phyloP scores from a whole-genome alignment of 2,329 filamentous ascomycete species.

The Sporothrix phasma region DNA sequence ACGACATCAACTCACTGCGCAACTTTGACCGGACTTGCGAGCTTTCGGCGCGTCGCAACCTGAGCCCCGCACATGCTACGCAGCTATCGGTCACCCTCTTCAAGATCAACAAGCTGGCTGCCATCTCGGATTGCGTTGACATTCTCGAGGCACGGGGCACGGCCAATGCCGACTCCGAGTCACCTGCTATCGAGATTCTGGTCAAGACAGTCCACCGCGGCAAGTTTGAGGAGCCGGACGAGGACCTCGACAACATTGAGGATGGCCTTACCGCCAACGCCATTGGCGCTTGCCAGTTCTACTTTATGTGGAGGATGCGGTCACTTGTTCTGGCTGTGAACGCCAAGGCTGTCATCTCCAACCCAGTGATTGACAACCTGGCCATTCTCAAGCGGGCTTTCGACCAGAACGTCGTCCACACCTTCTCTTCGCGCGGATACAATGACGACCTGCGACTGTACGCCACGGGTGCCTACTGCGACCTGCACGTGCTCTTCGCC shows the following conservation, averaged over 20 bases:
- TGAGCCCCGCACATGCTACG: conserved; percentile 54
- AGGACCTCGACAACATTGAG: conserved; percentile 65
- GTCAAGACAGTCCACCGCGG: conserved; percentile 65
- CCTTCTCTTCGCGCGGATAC: conserved; percentile 55
- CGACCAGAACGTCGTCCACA: conserved; percentile 54
- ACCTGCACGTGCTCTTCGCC: conserved; percentile 71
- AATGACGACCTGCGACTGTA: conserved; percentile 71
- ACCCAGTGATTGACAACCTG: conserved; percentile 51
- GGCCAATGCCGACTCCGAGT: conserved; percentile 35
- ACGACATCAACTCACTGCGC: conserved; percentile 65
- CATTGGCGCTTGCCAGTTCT: conserved; percentile 69
- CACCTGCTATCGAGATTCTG: conserved; percentile 56
- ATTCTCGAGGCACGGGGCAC: conserved; percentile 56
- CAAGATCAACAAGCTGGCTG: conserved; percentile 71
- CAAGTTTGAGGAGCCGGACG: conserved; percentile 55
- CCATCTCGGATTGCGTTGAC: conserved; percentile 67
- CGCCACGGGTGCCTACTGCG: conserved; percentile 67
- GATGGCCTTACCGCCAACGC: conserved; percentile 68
- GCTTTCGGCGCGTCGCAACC: conserved; percentile 59
- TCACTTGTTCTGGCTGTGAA: conserved; percentile 46
- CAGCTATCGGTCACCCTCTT: conserved; percentile 65
- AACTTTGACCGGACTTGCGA: conserved; percentile 62
- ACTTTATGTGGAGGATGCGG: conserved; percentile 89
- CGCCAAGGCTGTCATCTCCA: conserved; percentile 44
- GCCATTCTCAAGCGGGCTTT: conserved; percentile 46